Evolutionary conservation across 805 yeast species (phyloP).

Genomic region (Kuraishia borneana): DNA sequence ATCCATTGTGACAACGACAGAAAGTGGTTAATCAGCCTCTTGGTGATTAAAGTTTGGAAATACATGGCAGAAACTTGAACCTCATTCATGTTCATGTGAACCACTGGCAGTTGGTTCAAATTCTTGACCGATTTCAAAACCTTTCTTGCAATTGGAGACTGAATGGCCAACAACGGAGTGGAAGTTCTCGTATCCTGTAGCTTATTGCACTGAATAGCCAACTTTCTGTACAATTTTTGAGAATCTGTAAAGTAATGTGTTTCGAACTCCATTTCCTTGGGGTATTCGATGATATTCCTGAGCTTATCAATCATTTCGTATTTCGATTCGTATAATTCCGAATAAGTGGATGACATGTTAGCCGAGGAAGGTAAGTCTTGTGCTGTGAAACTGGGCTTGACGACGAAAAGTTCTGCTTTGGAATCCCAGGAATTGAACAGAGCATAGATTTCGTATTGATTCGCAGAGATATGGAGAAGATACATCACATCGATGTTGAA

Average conservation of each 20-base stretch:
- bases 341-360: constrained; percentile 41
- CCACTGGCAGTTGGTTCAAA: constrained; percentile 46
- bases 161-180: constrained; percentile 55
- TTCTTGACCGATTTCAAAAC: constrained; percentile 34
- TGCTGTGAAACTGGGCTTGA: constrained; percentile 62
- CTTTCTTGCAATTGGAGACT: constrained; percentile 50
- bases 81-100: constrained; percentile 50
- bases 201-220: constrained; percentile 42
- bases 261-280: constrained; percentile 41
- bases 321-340: constrained; percentile 38
- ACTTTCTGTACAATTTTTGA: constrained; percentile 42
- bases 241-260: constrained; percentile 42
- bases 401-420: constrained; percentile 37
- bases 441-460: constrained; percentile 65
- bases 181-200: constrained; percentile 59
- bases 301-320: constrained; percentile 28
- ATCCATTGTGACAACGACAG: constrained; percentile 69
- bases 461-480: constrained; percentile 56
- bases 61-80: constrained; percentile 60
- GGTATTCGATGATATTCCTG: constrained; percentile 40
- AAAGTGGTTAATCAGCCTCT: constrained; percentile 57
- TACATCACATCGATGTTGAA: constrained; percentile 51
- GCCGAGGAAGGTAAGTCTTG: constrained; percentile 46
- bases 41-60: constrained; percentile 65
- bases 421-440: constrained; percentile 55